These are phyloP conservation scores for Phytopythium vexans DNA, from an alignment of 352 stramenopile species.

Conservation along the genomic window DNA sequence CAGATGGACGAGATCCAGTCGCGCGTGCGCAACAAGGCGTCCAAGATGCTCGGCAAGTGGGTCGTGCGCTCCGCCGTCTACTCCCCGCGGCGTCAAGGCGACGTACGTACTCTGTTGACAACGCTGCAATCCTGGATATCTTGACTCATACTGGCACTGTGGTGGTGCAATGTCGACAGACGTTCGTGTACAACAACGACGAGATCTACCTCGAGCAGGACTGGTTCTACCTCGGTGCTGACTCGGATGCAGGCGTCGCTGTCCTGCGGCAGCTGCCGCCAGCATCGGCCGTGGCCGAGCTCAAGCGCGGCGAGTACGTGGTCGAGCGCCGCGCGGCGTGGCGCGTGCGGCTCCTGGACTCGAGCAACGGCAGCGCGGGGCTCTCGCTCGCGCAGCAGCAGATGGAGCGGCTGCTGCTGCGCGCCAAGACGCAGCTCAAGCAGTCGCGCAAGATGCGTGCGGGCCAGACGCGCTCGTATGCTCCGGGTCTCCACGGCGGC, in stretches of 20 bases:
- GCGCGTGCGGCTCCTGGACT: conserved; percentile 67
- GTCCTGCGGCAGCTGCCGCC: conserved; percentile 62
- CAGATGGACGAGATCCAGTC: conserved; percentile 79
- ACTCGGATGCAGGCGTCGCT: conserved; percentile 56
- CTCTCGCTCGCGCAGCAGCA: conserved; percentile 74
- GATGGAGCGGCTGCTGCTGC: conserved; percentile 72
- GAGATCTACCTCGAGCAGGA: conserved; percentile 83
- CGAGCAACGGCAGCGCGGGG: conserved; percentile 54
- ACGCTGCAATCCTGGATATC: too few species aligned
- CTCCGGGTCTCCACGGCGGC: conserved; percentile 39
- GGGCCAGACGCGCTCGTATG: conserved; percentile 46
- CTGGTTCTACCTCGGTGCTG: conserved; percentile 79
- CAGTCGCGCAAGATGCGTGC: conserved; percentile 69
- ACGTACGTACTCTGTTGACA: conserved; percentile 27
- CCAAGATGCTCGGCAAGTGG: conserved; percentile 75
- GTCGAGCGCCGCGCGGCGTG: conserved; percentile 65
- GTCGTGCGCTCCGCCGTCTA: conserved; percentile 67
- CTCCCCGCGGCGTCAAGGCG: conserved; percentile 28
- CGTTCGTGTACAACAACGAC: conserved; percentile 82
- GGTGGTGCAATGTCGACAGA: conserved; percentile 16
- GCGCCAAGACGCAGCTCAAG: conserved; percentile 74
- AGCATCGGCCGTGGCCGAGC: conserved; percentile 23
- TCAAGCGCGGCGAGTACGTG: conserved; percentile 59
- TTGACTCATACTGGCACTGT: not conserved
- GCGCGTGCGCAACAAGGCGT: conserved; percentile 72